Conservation (phyloP, 768 basidiomycete species). For the Podaxis rugospora region DNA sequence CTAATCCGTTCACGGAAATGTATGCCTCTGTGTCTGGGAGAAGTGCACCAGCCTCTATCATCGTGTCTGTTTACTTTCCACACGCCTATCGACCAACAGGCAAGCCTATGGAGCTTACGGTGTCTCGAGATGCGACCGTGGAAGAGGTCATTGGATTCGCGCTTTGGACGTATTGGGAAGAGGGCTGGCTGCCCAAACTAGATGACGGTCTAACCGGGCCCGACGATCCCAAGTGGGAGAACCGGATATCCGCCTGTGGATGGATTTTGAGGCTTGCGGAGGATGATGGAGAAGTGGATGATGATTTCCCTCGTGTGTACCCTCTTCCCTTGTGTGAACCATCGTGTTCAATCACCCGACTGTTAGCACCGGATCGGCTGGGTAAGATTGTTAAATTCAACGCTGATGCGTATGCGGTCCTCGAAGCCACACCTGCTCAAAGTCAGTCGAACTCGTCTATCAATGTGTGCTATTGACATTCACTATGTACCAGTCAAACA, state of each 20-base stretch:
- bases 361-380: constrained; percentile 83
- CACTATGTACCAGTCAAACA: constrained; percentile 51
- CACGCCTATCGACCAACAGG: constrained; percentile 59
- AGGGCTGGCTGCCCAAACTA: constrained; percentile 73
- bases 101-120: constrained; percentile 65
- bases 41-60: constrained; percentile 55
- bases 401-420: constrained; percentile 84
- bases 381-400: constrained; percentile 85
- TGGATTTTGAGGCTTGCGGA: constrained; percentile 95
- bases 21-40: constrained; percentile 86
- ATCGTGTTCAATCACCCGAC: constrained; percentile 9
- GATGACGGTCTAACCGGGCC: constrained; percentile 60
- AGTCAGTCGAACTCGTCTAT: constrained; percentile 34
- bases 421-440: constrained; percentile 70
- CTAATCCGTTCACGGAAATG: constrained; percentile 85
- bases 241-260: constrained; percentile 67
- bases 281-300: constrained; percentile 97
- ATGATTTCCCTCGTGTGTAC: constrained; percentile 91
- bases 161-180: constrained; percentile 91
- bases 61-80: constrained; percentile 82
- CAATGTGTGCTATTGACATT: background rate
- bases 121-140: constrained; percentile 84
- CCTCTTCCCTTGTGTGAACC: background rate
- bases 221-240: constrained; percentile 56
- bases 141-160: constrained; percentile 96